Base-by-base conservation (phyloP, 305 asterid species). In the Fraxinus platypoda region DNA sequence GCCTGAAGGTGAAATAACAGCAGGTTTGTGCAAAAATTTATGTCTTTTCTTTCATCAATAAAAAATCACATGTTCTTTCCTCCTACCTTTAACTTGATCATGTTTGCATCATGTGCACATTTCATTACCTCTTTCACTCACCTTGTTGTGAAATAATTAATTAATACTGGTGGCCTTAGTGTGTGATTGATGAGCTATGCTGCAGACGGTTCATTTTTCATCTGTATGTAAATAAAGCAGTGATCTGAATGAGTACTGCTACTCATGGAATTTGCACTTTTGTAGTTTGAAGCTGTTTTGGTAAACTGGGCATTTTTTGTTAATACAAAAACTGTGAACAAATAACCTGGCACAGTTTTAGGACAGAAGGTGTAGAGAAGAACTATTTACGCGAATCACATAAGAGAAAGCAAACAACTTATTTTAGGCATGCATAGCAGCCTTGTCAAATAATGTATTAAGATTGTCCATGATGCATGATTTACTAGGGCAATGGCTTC, bases 1-100 rank as follows among this genome's bases (percentile, higher is more conserved):
- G 68, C 90, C 98, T 62, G 99, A 93, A 77, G 98, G 98, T 86
- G 99, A 96, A 87, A 92, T 96, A 83, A 88, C 97, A 83, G 99
- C 99, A 88, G 98, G 99, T 96, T 81, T 73, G 41, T 68, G 76
- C 84, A 6, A 78, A 82, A 82, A 52, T 15, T 72, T 78, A 38
- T 46, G 52, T 82, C 33, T 15, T 37, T 23, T 84, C 74, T 75
- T 49, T 49, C 59, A 49, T 15, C 7, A 49, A 49, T 13, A 49
- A 17, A 46, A 52, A 52, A 52, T 52, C 64, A 52, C 64, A 49
- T 4, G 8, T 52, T 64, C 71, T 23, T 49, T 25, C 23, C 8
- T 26, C 17, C 31, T 46, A 80, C 57, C 77, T 75, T 26, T 78
- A 1, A 6, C 21, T 26, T 82, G 28, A 31, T 21, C 37, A 25